Evolutionary conservation across 495 filamentous ascomycete species (phyloP), one percentile per base, ranked within the genome.

Genomic region (Penicillium bialowiezense): DNA sequence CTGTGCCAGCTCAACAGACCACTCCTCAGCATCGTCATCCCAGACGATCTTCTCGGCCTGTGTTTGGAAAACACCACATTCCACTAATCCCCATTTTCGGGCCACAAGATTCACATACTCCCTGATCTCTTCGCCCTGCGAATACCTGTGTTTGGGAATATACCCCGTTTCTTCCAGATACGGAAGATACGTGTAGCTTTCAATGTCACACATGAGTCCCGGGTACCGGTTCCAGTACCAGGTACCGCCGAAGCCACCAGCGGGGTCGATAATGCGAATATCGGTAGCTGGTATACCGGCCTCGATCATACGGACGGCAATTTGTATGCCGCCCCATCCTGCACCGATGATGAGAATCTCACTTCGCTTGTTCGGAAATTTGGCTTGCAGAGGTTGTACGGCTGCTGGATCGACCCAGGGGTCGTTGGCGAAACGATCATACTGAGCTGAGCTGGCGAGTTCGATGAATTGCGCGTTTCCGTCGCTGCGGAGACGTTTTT

Each of bases 91-190:
- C 55, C 61, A 85, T 45, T 74, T 58, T 10, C 32, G 8, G 34
- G 51, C 62, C 28, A 71, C 48, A 5, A 17, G 42, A 23, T 66
- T 38, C 2, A 56, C 50, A 42, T 71, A 48, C 5, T 26, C 23
- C 4, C 23, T 3, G 23, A 26, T 26, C 50, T 70, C 67, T 15
- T 52, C 33, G 0, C 63, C 60, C 1, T 36, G 20, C 1, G 50
- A 46, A 35, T 72, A 70, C 34, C 53, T 41, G 17, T 69, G 62
- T 19, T 57, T 70, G 1, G 81, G 81, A 36, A 82, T 63, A 49
- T 77, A 83, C 0, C 74, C 79, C 2, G 72, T 84, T 56, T 83
- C 81, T 34, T 84, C 81, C 14, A 84, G 64, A 10, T 79, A 54
- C 0, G 82, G 80, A 58, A 85, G 49, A 33, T 72, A 70, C 6